Conservation (phyloP, 805 yeast genomes). For the Wickerhamiella hasegawae region DNA sequence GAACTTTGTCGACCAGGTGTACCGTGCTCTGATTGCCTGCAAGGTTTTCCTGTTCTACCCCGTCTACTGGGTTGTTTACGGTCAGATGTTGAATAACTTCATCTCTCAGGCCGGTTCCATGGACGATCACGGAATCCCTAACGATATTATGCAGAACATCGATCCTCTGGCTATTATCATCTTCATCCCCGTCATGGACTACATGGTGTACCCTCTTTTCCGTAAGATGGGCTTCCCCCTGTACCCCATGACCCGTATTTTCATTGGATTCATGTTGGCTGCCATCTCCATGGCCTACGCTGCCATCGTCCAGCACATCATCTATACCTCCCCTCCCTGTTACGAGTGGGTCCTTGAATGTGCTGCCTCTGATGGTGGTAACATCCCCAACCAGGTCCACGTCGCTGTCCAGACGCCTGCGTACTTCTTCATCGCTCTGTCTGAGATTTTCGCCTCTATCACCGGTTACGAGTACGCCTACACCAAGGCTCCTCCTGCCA, state of each 20-base stretch:
- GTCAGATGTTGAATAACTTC: slow-evolving; percentile 59
- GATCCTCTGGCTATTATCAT: slow-evolving; percentile 62
- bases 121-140: slow-evolving; percentile 65
- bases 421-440: slow-evolving; percentile 53
- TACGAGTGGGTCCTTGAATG: slow-evolving; percentile 28
- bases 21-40: slow-evolving; percentile 51
- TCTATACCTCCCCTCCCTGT: slow-evolving; percentile 61
- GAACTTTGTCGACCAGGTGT: slow-evolving; percentile 57
- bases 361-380: slow-evolving; percentile 12
- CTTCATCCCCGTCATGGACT: slow-evolving; percentile 57
- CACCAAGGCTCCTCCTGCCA: slow-evolving; percentile 59
- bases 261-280: slow-evolving; percentile 52
- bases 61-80: slow-evolving; percentile 58
- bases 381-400: slow-evolving; percentile 37
- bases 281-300: slow-evolving; percentile 56
- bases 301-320: slow-evolving; percentile 54
- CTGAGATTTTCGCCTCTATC: slow-evolving; percentile 69
- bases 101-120: slow-evolving; percentile 59
- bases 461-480: slow-evolving; percentile 77
- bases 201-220: slow-evolving; percentile 37
- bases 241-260: slow-evolving; percentile 57
- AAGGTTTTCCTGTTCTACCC: slow-evolving; percentile 58
- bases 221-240: slow-evolving; percentile 35
- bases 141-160: slow-evolving; percentile 61
- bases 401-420: slow-evolving; percentile 60